Conservation (phyloP, 2,329 filamentous ascomycete genomes). For the Westerdykella sp. region DNA sequence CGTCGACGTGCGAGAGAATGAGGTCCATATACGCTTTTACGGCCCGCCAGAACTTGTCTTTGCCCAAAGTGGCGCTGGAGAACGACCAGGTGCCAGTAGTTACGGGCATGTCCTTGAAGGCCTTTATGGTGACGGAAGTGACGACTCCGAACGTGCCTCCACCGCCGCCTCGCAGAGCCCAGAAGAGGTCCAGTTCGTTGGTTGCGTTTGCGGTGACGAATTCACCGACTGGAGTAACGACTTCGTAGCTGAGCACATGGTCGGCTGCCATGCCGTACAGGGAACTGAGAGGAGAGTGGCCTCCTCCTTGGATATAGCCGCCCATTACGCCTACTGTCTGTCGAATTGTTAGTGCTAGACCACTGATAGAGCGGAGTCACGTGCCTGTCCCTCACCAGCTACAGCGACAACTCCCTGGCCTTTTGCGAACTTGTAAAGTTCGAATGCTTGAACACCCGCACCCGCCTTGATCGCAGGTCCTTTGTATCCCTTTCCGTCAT, state of each 20-base stretch:
- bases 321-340: constrained; percentile 45
- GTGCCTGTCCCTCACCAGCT: constrained; percentile 18
- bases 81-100: constrained; percentile 27
- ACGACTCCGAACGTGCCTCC: constrained; percentile 25
- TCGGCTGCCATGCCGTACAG: constrained; percentile 35
- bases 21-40: constrained; percentile 12
- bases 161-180: constrained; percentile 24
- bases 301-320: constrained; percentile 42
- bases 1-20: constrained; percentile 9
- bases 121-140: constrained; percentile 21
- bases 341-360: neutral
- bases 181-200: constrained; percentile 18
- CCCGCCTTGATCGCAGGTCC: constrained; percentile 24
- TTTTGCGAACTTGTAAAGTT: constrained; percentile 24
- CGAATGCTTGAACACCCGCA: constrained; percentile 23
- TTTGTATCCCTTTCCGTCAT: constrained; percentile 19
- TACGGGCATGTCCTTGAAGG: constrained; percentile 19
- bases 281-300: constrained; percentile 48
- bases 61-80: constrained; percentile 18
- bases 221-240: constrained; percentile 18
- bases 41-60: constrained; percentile 26
- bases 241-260: constrained; percentile 20
- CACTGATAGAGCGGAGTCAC: neutral
- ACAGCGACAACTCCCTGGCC: constrained; percentile 18
- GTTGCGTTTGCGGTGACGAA: constrained; percentile 18